Evolutionary conservation across 306 rosid genomes (phyloP).

Genomic region (Inga leiocalycina): DNA sequence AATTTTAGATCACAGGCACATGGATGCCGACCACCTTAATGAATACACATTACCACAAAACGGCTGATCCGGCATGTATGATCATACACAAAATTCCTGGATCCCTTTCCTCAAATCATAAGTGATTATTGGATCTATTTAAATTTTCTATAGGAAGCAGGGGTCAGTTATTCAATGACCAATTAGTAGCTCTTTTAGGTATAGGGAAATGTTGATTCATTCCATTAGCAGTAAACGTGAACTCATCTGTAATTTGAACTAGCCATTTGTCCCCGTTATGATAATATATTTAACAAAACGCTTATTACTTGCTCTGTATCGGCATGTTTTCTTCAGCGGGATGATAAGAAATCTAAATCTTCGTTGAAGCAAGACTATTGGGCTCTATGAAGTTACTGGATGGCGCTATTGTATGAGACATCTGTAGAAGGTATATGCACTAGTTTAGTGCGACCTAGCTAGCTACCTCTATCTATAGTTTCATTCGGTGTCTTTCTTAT

Average conservation of each 20-base stretch:
- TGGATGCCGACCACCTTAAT: conserved; percentile 34
- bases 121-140: conserved; percentile 38
- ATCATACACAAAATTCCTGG: background rate
- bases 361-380: conserved; percentile 33
- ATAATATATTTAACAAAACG: background rate
- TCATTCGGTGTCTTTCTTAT: background rate
- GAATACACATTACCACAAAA: conserved; percentile 12
- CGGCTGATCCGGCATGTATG: background rate
- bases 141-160: conserved; percentile 25
- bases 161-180: background rate
- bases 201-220: background rate
- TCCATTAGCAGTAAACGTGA: background rate
- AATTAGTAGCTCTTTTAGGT: background rate
- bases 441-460: background rate
- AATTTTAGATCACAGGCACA: conserved; percentile 55
- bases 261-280: background rate
- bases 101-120: conserved; percentile 28
- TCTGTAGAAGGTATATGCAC: conserved; percentile 11
- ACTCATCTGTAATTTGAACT: background rate
- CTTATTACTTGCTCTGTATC: background rate
- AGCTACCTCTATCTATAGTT: background rate
- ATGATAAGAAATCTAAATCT: conserved; percentile 63
- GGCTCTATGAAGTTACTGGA: background rate
- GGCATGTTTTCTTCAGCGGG: conserved; percentile 39
- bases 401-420: background rate